Evolutionary conservation across 352 stramenopile genomes (phyloP).

Genomic region (Phytopythium vexans): DNA sequence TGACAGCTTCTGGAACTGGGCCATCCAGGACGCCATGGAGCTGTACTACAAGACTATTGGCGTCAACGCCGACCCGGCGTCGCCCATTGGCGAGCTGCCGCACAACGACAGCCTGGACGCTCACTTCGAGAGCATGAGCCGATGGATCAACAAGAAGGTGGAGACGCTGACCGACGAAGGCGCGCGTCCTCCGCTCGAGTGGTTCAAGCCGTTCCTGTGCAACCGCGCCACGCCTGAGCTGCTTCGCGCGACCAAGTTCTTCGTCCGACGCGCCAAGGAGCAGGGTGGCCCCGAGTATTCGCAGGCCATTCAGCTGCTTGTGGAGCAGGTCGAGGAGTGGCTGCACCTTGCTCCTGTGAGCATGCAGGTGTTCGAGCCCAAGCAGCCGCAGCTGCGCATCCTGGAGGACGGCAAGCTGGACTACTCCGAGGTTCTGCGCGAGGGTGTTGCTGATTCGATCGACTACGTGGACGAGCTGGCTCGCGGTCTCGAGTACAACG

Average conservation of each 20-base stretch:
- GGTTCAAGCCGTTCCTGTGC: constrained; percentile 63
- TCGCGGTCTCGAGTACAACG: constrained; percentile 54
- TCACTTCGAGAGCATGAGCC: constrained; percentile 52
- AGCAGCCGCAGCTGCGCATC: constrained; percentile 49
- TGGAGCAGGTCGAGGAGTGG: constrained; percentile 57
- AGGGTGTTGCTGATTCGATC: constrained; percentile 45
- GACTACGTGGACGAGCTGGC: constrained; percentile 70
- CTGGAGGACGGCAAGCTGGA: constrained; percentile 46
- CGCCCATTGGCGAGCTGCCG: constrained; percentile 12
- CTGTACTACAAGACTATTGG: constrained; percentile 49
- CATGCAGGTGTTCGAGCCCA: constrained; percentile 52
- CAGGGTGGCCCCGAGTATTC: constrained; percentile 43
- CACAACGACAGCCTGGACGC: constrained; percentile 22
- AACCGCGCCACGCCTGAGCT: constrained; percentile 72
- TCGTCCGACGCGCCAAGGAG: constrained; percentile 35
- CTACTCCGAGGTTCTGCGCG: constrained; percentile 52
- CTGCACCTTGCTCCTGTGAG: constrained; percentile 53
- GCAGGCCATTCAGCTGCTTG: constrained; percentile 52
- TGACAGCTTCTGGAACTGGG: constrained; percentile 85
- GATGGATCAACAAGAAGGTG: constrained; percentile 52
- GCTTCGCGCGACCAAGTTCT: constrained; percentile 48
- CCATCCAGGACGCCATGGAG: constrained; percentile 62
- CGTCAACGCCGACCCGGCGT: constrained; percentile 13
- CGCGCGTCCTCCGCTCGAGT: constrained; percentile 38
- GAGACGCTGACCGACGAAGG: constrained; percentile 35